phyloP scores from a whole-genome alignment of 805 yeast genomes.

The Saccharomyces cerevisiae region DNA sequence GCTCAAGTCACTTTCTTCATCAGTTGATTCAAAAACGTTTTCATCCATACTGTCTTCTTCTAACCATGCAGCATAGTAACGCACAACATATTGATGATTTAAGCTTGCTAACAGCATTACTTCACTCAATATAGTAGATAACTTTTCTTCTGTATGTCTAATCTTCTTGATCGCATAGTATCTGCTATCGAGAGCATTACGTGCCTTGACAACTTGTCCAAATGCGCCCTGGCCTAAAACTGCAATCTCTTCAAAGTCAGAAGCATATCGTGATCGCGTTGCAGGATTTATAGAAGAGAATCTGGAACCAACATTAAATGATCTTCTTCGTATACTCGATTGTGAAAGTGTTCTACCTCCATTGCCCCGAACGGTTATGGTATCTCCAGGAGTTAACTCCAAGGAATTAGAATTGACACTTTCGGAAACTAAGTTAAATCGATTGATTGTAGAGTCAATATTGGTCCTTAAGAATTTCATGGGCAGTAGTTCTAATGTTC shows the following conservation, averaged over 20 bases:
- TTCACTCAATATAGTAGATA: constrained; percentile 78
- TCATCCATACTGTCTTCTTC: constrained; percentile 54
- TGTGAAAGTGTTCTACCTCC: constrained; percentile 18
- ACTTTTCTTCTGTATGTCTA: constrained; percentile 68
- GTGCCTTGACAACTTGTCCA: constrained; percentile 96
- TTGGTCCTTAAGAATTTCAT: constrained; percentile 74
- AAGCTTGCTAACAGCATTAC: constrained; percentile 86
- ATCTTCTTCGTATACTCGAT: constrained; percentile 30
- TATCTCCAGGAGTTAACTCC: not conserved
- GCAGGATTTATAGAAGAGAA: constrained; percentile 27
- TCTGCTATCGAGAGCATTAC: constrained; percentile 88
- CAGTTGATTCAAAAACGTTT: constrained; percentile 30
- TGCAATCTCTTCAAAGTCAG: constrained; percentile 93
- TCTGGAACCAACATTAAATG: constrained; percentile 35
- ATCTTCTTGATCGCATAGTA: constrained; percentile 92
- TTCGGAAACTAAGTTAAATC: constrained; percentile 20
- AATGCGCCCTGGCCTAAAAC: constrained; percentile 90
- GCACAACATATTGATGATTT: constrained; percentile 90
- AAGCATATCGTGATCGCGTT: constrained; percentile 62
- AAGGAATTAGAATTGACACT: constrained; percentile 1
- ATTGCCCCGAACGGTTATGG: constrained; percentile 5
- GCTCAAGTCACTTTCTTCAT: constrained; percentile 20
- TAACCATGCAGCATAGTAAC: constrained; percentile 96
- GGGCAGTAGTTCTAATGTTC: constrained; percentile 79
- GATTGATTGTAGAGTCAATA: constrained; percentile 33